Base-by-base conservation (phyloP, 1,284 basidiomycete genomes). In the Gomphus bonarii region DNA sequence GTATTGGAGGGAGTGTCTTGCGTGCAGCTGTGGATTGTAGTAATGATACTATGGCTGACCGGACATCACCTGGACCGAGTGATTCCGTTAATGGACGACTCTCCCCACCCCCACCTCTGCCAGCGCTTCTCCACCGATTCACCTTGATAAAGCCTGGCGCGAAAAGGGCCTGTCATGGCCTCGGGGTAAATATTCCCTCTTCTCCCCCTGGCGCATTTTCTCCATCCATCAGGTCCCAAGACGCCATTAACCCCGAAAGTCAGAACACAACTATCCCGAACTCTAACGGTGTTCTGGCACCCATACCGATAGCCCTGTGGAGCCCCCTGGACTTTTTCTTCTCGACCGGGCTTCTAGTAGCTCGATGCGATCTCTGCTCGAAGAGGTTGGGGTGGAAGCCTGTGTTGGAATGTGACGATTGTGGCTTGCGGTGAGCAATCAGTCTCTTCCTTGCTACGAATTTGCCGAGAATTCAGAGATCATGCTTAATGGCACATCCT, bases 321-420 rank as follows among this genome's bases (percentile, higher is more conserved):
- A 87, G 80, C 63, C 85, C 88, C 11, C 75, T 91, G 50, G 88
- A 90, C 51, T 74, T 90, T 63, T 79, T 91, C 65, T 86, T 85
- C 68, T 82, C 81, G 12, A 83, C 81, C 65, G 81, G 79, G 5
- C 20, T 59, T 3, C 67, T 88, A 33, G 79, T 80, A 2, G 77
- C 81, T 46, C 91, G 87, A 66, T 95, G 91, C 65, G 87, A 89
- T 66, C 74, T 92, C 9, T 95, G 91, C 65, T 66, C 68, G 50
- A 94, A 92, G 74, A 74, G 87, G 51, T 74, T 95, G 49, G 90
- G 91, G 14, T 86, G 86, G 81, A 91, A 91, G 66, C 83, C 88
- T 20, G 81, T 87, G 31, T 70, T 95, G 31, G 84, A 90, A 65
- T 95, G 92, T 68, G 92, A 95, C 68, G 92, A 95, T 69, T 95